Conservation (phyloP, 2,329 filamentous ascomycete genomes). For the Pyrenochaeta sp. region DNA sequence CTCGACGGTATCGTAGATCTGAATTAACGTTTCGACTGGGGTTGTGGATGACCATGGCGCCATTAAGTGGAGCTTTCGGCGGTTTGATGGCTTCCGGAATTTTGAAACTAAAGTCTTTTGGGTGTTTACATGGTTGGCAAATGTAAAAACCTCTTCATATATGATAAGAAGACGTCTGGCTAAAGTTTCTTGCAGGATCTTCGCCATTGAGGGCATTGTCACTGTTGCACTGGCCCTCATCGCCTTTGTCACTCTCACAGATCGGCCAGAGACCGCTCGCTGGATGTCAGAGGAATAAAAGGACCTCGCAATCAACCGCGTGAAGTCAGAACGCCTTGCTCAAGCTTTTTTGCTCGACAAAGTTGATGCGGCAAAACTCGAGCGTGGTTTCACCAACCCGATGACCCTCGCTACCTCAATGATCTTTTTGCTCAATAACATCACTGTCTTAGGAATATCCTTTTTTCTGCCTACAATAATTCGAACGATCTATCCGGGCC, state of each 20-base stretch:
- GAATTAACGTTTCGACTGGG: constrained; percentile 72
- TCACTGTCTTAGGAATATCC: constrained; percentile 72
- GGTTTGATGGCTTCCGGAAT: constrained; percentile 69
- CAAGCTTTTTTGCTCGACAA: constrained; percentile 68
- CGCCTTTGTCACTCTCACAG: constrained; percentile 68
- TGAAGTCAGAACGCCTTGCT: constrained; percentile 71
- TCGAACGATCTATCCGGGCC: constrained; percentile 67
- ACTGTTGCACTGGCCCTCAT: constrained; percentile 64
- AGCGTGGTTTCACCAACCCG: constrained; percentile 68
- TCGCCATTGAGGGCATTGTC: constrained; percentile 71
- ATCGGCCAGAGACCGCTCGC: constrained; percentile 69
- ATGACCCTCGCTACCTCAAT: constrained; percentile 63
- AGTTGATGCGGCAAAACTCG: constrained; percentile 64
- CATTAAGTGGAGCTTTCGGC: constrained; percentile 72
- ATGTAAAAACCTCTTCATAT: too few relatives aligned
- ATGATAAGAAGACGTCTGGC: too few relatives aligned
- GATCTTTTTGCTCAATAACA: constrained; percentile 69
- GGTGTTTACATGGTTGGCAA: constrained; percentile 61
- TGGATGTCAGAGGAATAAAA: constrained; percentile 71
- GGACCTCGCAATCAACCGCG: constrained; percentile 67
- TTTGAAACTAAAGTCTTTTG: constrained; percentile 65
- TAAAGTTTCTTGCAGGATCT: constrained; percentile 56
- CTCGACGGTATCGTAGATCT: constrained; percentile 70
- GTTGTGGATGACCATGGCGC: constrained; percentile 72
- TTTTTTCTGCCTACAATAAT: constrained; percentile 76